phyloP scores from a whole-genome alignment of 257 asterid genomes.

The Echium plantagineum region DNA sequence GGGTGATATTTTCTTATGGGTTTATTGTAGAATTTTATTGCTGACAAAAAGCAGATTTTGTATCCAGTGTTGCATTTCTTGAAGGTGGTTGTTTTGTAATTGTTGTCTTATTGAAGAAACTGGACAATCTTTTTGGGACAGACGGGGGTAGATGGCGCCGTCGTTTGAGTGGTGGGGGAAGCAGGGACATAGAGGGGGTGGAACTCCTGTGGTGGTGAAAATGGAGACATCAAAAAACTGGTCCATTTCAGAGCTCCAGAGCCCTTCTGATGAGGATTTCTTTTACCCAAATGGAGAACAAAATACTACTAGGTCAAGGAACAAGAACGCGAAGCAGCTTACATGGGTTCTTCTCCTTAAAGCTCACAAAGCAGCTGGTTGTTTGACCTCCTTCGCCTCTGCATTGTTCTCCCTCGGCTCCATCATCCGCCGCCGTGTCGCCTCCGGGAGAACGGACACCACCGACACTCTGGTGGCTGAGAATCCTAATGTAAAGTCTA shows the following conservation, averaged over 20 bases:
- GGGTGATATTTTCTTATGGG: too few species aligned
- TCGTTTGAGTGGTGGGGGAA: slow-evolving; percentile 72
- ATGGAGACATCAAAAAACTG: slow-evolving; percentile 94
- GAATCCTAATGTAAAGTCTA: slow-evolving; percentile 24
- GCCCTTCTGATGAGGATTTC: slow-evolving; percentile 61
- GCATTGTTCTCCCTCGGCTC: slow-evolving; percentile 57
- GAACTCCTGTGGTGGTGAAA: slow-evolving; percentile 87
- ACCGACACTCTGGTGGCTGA: slow-evolving; percentile 38
- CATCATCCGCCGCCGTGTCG: slow-evolving; percentile 63
- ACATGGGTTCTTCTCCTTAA: slow-evolving; percentile 87
- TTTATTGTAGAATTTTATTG: too few species aligned
- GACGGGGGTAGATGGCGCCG: slow-evolving; percentile 43
- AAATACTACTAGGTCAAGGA: slow-evolving; percentile 29
- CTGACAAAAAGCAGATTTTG: too few species aligned
- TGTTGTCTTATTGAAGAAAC: too few species aligned
- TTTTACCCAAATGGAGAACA: slow-evolving; percentile 34
- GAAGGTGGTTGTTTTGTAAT: too few species aligned
- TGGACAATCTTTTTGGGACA: too few species aligned
- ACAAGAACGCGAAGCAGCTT: slow-evolving; percentile 91
- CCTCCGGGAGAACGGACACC: slow-evolving; percentile 69
- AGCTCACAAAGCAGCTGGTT: slow-evolving; percentile 92
- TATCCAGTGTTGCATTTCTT: too few species aligned
- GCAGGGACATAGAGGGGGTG: slow-evolving; percentile 56
- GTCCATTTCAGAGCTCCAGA: slow-evolving; percentile 88
- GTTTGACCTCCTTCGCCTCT: slow-evolving; percentile 66